Evolutionary conservation across 2,329 filamentous ascomycete species (phyloP), one percentile per base, ranked within the genome.

Genomic region (Colletotrichum aenigma): DNA sequence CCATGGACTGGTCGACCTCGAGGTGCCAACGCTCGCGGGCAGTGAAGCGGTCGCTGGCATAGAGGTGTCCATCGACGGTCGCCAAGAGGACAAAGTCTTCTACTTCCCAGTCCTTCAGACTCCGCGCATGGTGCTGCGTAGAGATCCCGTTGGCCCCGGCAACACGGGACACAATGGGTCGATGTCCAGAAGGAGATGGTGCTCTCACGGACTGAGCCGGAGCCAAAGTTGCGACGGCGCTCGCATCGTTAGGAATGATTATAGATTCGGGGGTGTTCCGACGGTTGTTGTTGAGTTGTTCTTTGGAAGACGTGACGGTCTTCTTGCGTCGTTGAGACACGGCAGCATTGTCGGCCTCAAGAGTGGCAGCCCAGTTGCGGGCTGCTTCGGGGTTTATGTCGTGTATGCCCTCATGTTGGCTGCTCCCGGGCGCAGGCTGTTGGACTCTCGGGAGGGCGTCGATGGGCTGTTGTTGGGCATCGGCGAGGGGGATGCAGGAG

Each of bases 1-100:
- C 93, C 92, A 98, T 96, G 79, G 96, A 95, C 80, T 94, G 92
- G 80, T 95, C 94, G 76, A 94, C 92, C 84, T 95, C 92, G 77
- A 98, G 90, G 81, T 94, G 93, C 97, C 97, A 98, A 83, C 93
- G 94, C 80, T 94, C 90, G 78, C 93, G 90, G 80, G 97, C 97
- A 68, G 94, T 97, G 83, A 93, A 94, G 81, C 97, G 92, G 88
- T 98, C 95, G 85, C 93, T 93, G 84, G 96, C 96, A 88, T 98
- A 95, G 82, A 98, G 92, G 84, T 95, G 95, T 90, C 97, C 97
- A 90, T 98, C 96, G 92, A 98, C 95, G 91, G 97, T 98, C 95
- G 97, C 96, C 94, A 99, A 90, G 90, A 99, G 95, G 88, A 98
- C 95, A 92, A 98, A 98, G 90, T 98, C 96, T 95, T 98, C 96